Base-by-base conservation (phyloP, 1,284 basidiomycete species). In the Phellinidium pouzarii region DNA sequence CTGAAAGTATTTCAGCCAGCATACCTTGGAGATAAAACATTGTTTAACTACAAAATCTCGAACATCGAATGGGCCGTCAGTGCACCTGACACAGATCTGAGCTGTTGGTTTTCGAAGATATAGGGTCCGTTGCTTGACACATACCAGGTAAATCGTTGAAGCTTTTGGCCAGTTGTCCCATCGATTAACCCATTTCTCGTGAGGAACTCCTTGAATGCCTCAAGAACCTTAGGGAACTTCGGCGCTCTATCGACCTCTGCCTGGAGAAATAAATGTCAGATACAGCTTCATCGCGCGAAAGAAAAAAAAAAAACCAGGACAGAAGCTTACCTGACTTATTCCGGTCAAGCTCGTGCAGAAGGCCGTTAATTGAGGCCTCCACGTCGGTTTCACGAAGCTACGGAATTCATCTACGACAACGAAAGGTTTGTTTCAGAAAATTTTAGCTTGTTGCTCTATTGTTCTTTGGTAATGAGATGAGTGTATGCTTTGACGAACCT, bases 331-430 rank as follows among this genome's bases (percentile, higher is more conserved):
- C 76, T 98, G 94, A 12, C 83, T 86, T 53, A 99, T 94, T 12
- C 94, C 93, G 4, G 95, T 99, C 47, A 99, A 74, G 29, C 80
- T 68, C 3, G 76, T 89, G 67, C 94, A 98, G 65, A 96, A 99
- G 17, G 78, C 69, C 14, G 88, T 86, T 7, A 99, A 75, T 44
- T 68, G 72, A 0, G 94, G 93, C 44, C 79, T 74, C 89, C 92
- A 97, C 2, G 82, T 86, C 4, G 95, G 95, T 61, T 76, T 80
- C 41, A 97, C 92, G 65, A 89, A 96, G 58, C 82, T 85, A 58
- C 90, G 84, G 70, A 94, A 98, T 63, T 90, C 86, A 61, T 83
- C 84, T 22, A 82, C 74, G 38, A 40, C 11, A 48, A n/a, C n/a
- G n/a, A n/a, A n/a, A n/a, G n/a, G n/a, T n/a, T n/a, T n/a, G n/a